Conservation (phyloP, 495 filamentous ascomycete species). For the Stereocaulon alpinum region DNA sequence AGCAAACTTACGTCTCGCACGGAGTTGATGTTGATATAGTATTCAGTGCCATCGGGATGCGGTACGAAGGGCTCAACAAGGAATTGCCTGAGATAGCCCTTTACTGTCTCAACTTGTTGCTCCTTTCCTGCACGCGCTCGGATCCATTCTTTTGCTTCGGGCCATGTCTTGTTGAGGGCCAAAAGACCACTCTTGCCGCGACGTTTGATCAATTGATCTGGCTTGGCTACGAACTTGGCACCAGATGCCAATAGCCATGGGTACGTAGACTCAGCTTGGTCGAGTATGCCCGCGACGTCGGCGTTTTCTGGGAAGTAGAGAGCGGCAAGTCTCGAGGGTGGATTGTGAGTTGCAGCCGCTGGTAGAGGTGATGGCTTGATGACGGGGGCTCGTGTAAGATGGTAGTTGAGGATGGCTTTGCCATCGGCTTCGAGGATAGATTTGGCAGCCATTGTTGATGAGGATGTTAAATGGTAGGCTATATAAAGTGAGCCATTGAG, state of each 20-base stretch:
- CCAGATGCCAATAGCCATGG: constrained; percentile 79
- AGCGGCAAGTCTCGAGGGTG: constrained; percentile 79
- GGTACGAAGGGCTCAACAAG: constrained; percentile 97
- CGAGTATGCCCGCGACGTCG: constrained; percentile 71
- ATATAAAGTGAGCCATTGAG: constrained; percentile 1
- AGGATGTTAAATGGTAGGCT: not conserved
- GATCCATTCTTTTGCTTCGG: constrained; percentile 87
- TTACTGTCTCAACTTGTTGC: constrained; percentile 83
- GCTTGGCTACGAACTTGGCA: constrained; percentile 96
- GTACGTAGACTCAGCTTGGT: constrained; percentile 91
- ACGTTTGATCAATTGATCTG: constrained; percentile 98
- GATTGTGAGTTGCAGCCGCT: constrained; percentile 74
- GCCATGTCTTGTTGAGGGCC: constrained; percentile 94
- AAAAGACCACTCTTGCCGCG: constrained; percentile 97
- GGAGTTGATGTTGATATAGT: constrained; percentile 97
- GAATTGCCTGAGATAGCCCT: constrained; percentile 84
- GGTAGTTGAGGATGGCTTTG: constrained; percentile 99
- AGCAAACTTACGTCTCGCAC: constrained; percentile 66
- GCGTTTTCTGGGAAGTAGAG: constrained; percentile 88
- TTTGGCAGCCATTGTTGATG: constrained; percentile 84
- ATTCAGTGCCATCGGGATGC: constrained; percentile 84
- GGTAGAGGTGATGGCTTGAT: constrained; percentile 97
- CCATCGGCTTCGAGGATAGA: constrained; percentile 97
- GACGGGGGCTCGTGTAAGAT: constrained; percentile 94
- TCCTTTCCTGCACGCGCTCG: constrained; percentile 81